Percentiles rank a stretch among this genome's conserved stretches.
Conservation (phyloP, 345 rosid species). For the Firmiana major region DNA sequence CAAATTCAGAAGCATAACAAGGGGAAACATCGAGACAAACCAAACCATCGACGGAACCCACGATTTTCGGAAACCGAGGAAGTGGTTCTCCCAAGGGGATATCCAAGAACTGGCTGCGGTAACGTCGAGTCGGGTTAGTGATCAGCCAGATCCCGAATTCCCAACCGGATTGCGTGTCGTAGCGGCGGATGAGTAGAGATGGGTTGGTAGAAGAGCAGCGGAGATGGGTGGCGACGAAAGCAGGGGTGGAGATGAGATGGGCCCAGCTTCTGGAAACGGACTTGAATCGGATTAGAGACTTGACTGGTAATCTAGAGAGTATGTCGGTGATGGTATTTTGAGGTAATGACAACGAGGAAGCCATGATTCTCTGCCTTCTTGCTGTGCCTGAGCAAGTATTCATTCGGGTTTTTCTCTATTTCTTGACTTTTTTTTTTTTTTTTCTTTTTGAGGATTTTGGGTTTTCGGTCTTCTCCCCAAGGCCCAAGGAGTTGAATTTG, state of each 20-base stretch:
- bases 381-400: constrained; percentile 4
- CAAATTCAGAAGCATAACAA: constrained; percentile 19
- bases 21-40: constrained; percentile 38
- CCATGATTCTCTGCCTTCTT: constrained; percentile 16
- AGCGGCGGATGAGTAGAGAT: constrained; percentile 31
- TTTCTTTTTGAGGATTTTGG: background rate
- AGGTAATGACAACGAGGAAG: background rate
- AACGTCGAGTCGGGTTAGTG: constrained; percentile 3
- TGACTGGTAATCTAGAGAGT: constrained; percentile 34
- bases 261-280: constrained; percentile 33
- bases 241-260: constrained; percentile 21
- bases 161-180: constrained; percentile 1
- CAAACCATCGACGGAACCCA: constrained; percentile 38
- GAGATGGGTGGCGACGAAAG: constrained; percentile 32
- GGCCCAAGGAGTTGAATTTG: background rate
- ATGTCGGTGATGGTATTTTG: constrained; percentile 19
- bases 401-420: background rate
- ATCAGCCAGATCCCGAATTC: constrained; percentile 3
- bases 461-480: background rate
- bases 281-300: constrained; percentile 37
- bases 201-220: constrained; percentile 21
- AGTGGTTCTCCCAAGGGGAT: background rate
- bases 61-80: constrained; percentile 26
- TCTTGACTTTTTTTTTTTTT: background rate
- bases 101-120: background rate